Base-by-base conservation (phyloP, 768 basidiomycete species). In the Russula foetens region DNA sequence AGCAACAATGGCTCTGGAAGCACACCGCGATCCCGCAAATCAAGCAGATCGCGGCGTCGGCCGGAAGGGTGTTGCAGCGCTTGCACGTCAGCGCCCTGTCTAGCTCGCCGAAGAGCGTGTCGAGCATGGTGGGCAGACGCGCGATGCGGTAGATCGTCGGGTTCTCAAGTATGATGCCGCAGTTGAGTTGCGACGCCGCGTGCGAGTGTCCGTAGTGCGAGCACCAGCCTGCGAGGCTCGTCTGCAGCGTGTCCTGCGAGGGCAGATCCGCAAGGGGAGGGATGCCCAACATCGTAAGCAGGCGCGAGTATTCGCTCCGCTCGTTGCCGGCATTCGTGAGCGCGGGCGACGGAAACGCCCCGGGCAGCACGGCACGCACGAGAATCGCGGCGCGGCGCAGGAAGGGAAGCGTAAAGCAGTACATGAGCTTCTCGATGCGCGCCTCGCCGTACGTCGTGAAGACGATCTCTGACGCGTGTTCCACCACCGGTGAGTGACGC, bases 1-100 rank as follows among this genome's bases (percentile, higher is more conserved):
- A 76, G 70, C 97, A 99, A 69, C 97, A 99, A 63, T 94, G 86
- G 66, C 91, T 92, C 70, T 92, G 88, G 76, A 95, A 81, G 69
- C 97, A 98, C 11, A 89, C 84, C 15, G 87, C 84, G 50, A 83
- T 76, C 0, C 97, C 97, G 66, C 97, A 99, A 53, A 94, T 78
- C 62, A 98, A 71, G 71, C 97, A 99, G 2, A 99, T 84, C 0
- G 94, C 97, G 21, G 92, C 91, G 66, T 91, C 92, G 11, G 77
- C 74, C 0, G 95, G 93, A 21, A 89, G 83, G 0, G 84, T 90
- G 39, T 82, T 77, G 72, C 97, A 99, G 38, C 82, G 79, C 21
- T 72, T 72, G 71, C 97, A 99, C 38, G 78, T 80, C 74, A 92
- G 75, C 33, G 81, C 79, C 67, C 85, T 86, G 41, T 88, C 84